phyloP scores from a whole-genome alignment of 2,329 filamentous ascomycete species.

The Cladosporium sp. region DNA sequence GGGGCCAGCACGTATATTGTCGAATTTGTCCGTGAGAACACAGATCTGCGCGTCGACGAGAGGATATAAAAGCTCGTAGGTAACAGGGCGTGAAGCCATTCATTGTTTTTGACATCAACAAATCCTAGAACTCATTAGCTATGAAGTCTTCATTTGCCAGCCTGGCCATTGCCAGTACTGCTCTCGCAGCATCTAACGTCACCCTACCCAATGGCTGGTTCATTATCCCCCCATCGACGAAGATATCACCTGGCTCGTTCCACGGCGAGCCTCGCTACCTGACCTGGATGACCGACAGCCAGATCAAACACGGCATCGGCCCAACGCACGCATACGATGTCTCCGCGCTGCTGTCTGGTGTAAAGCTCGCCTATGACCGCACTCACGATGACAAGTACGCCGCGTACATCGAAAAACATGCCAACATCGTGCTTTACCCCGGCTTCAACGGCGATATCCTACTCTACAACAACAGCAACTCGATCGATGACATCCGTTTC shows the following conservation, averaged over 20 bases:
- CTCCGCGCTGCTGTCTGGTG: slow-evolving; percentile 26
- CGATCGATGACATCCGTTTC: slow-evolving; percentile 22
- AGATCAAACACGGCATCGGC: slow-evolving; percentile 29
- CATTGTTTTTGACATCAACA: background rate
- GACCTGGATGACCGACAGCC: slow-evolving; percentile 30
- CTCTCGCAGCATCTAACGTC: slow-evolving; percentile 2
- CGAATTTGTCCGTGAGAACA: slow-evolving; percentile 1
- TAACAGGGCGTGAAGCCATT: background rate
- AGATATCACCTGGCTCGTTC: background rate
- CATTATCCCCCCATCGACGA: slow-evolving; percentile 8
- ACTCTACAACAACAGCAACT: slow-evolving; percentile 21
- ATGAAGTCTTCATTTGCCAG: slow-evolving; percentile 10
- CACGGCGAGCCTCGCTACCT: slow-evolving; percentile 21
- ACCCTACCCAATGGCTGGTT: slow-evolving; percentile 19
- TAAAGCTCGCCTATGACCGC: slow-evolving; percentile 25
- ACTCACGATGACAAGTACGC: slow-evolving; percentile 27
- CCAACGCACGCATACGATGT: slow-evolving; percentile 27
- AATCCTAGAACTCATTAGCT: background rate
- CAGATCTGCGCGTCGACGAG: background rate
- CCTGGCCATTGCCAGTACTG: background rate
- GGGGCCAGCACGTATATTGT: background rate
- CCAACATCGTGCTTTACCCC: slow-evolving; percentile 45
- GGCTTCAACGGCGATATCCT: slow-evolving; percentile 31
- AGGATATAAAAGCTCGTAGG: background rate
- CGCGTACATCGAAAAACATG: slow-evolving; percentile 48